Evolutionary conservation across 2,329 filamentous ascomycete species (phyloP), one percentile per base, ranked within the genome.

Genomic region (Ophiostoma piceae): DNA sequence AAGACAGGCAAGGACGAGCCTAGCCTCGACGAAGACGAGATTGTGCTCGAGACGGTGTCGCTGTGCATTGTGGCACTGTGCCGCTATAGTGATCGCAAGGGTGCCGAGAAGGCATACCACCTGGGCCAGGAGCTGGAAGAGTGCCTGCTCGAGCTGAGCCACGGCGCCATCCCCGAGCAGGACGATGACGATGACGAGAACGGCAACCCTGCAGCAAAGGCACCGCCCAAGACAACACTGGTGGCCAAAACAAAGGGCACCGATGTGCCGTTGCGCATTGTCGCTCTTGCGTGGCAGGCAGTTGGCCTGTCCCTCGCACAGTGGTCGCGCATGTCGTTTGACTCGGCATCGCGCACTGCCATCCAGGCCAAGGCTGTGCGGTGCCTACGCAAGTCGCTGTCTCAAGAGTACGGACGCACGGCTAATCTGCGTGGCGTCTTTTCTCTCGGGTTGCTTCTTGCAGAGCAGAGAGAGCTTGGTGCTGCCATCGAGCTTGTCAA

Each of bases 251-350:
- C 70, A 2, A 60, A 57, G 5, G 69, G 62, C n/a, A 64, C 64
- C 11, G 69, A 72, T 64, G 69, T 94, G 3, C 82, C 88, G 39
- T 84, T 87, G 5, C 82, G 83, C 32, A 84, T 88, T 14, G 80
- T 94, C 69, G 90, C 90, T 2, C 79, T 88, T 71, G 87, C 91
- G 32, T 96, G 94, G 85, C 88, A 93, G 75, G 91, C 92, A 8
- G 90, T 98, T 73, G 95, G 94, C 0, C 84, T 96, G 69, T 90
- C 91, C 16, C 89, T 95, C 74, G 92, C 94, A 1, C 90, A 94
- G 73, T 97, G 92, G 92, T 92, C 94, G 64, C 87, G 89, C 68
- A 84, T 90, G 76, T 97, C 94, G 0, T 91, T 88, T 71, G 89
- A 97, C 73, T 89, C 88, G 32, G 84, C 88, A 57, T 82, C 84